phyloP scores from a whole-genome alignment of 2,329 filamentous ascomycete species.

The Ophioceras dolichostomum region DNA sequence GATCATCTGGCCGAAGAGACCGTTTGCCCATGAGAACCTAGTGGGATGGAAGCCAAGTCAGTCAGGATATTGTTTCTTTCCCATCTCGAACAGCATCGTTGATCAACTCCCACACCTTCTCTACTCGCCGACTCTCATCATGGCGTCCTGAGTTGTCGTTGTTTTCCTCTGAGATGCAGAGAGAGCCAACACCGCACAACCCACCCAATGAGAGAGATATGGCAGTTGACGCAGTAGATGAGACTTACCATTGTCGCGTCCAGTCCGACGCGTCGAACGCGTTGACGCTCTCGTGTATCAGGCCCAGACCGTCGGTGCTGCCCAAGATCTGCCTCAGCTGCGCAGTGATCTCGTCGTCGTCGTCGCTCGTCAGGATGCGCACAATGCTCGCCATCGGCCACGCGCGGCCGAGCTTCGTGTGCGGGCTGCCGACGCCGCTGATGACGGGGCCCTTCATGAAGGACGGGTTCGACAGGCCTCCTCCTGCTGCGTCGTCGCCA shows the following conservation, averaged over 20 bases:
- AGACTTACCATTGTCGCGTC: conserved; percentile 30
- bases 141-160: too few species aligned
- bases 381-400: conserved; percentile 85
- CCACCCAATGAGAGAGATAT: too few species aligned
- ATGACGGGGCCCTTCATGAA: conserved; percentile 43
- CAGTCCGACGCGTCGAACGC: conserved; percentile 40
- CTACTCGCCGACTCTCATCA: too few species aligned
- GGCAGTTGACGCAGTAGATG: neutral
- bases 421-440: conserved; percentile 38
- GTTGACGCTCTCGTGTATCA: conserved; percentile 73
- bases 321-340: conserved; percentile 53
- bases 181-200: too few species aligned
- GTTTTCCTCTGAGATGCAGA: too few species aligned
- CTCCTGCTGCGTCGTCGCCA: neutral
- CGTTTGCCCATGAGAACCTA: conserved; percentile 88
- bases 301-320: conserved; percentile 57
- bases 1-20: conserved; percentile 73
- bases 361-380: conserved; percentile 63
- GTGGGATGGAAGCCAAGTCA: too few species aligned
- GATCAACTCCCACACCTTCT: too few species aligned
- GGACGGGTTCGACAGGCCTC: conserved; percentile 54
- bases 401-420: conserved; percentile 52
- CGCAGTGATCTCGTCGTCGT: conserved; percentile 61
- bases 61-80: too few species aligned
- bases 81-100: too few species aligned